Conservation (phyloP, 208 protist genomes). For the Trypanosoma rangeli region DNA sequence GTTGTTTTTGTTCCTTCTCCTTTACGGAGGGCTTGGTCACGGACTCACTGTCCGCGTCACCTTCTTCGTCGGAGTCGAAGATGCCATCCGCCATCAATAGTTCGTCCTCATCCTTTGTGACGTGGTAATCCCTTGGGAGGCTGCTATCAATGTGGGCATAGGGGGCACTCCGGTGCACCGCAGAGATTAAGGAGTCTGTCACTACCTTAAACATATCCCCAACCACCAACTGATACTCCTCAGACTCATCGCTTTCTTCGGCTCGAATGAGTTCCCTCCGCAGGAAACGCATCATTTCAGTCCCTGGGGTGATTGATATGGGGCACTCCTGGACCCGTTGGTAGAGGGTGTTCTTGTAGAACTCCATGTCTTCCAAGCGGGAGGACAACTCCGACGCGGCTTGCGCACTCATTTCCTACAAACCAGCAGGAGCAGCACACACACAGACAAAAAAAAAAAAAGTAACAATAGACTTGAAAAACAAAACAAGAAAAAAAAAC, state of each 20-base stretch:
- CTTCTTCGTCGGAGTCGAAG: constrained; percentile 79
- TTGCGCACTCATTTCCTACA: constrained; percentile 19
- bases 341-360: constrained; percentile 81
- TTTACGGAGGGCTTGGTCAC: constrained; percentile 51
- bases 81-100: constrained; percentile 66
- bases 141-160: constrained; percentile 84
- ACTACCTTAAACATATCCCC: constrained; percentile 83
- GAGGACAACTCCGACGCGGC: constrained; percentile 13
- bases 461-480: background rate
- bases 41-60: constrained; percentile 52
- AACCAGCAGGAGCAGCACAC: constrained; percentile 23
- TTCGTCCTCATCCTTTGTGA: constrained; percentile 87
- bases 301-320: constrained; percentile 60
- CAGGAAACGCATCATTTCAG: constrained; percentile 74
- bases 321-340: constrained; percentile 67
- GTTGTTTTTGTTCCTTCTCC: constrained; percentile 59
- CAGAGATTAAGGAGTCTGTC: constrained; percentile 80
- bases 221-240: constrained; percentile 65
- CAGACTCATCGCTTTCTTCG: constrained; percentile 50
- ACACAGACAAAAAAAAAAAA: constrained; percentile 9
- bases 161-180: constrained; percentile 71
- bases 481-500: constrained; percentile 19
- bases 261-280: constrained; percentile 77
- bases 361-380: constrained; percentile 50
- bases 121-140: constrained; percentile 47